A percentile compares a stretch with the other conserved stretches of the same genome.
Conservation (phyloP, 352 stramenopile genomes). For the Phytopythium delawarense region DNA sequence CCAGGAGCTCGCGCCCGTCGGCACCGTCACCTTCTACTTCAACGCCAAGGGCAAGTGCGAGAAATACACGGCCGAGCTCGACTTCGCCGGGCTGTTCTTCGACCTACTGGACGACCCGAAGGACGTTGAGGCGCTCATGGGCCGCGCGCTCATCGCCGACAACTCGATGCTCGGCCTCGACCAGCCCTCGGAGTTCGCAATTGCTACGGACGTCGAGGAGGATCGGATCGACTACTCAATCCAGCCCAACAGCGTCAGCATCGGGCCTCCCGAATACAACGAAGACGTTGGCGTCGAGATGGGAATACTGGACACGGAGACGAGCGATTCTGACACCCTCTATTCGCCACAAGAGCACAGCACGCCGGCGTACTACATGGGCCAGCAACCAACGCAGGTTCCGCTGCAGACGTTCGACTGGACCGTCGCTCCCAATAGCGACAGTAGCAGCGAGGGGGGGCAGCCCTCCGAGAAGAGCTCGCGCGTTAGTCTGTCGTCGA, state of each 20-base stretch:
- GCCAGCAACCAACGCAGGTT: not conserved
- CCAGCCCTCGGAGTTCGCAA: too few relatives aligned
- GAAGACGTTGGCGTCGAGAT: not conserved
- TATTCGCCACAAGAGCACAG: not conserved
- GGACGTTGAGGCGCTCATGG: conserved; percentile 28
- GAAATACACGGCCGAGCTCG: conserved; percentile 28
- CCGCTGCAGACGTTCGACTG: not conserved
- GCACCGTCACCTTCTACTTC: conserved; percentile 33
- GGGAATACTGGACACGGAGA: not conserved
- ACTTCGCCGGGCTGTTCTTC: conserved; percentile 35
- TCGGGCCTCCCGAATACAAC: not conserved
- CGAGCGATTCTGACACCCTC: not conserved
- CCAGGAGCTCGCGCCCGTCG: conserved; percentile 22
- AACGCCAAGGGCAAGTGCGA: conserved; percentile 21
- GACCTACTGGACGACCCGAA: conserved; percentile 25
- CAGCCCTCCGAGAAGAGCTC: not conserved
- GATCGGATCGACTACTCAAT: not conserved
- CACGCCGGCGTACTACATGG: not conserved
- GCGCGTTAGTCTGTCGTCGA: not conserved
- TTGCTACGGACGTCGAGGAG: not conserved
- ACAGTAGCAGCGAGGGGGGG: not conserved
- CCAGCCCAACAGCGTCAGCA: not conserved
- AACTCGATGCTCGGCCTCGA: conserved; percentile 23
- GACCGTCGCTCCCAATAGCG: not conserved
- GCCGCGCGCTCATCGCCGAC: conserved; percentile 26